Conservation (phyloP, 1,284 basidiomycete genomes). For the Cryptococcus sp. region DNA sequence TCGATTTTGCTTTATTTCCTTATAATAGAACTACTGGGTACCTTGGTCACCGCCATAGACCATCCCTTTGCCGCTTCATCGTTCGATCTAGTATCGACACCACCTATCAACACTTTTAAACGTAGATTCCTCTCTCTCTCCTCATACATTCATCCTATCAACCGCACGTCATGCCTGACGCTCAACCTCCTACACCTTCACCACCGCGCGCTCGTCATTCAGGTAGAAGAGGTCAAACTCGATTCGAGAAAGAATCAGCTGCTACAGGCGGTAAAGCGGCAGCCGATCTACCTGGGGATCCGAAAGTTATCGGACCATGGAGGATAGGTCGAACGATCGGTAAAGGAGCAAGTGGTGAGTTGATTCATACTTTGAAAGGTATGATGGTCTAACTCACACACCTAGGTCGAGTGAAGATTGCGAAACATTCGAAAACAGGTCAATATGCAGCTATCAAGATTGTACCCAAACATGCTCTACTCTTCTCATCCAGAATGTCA, state of each 20-base stretch:
- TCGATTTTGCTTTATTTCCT: no score
- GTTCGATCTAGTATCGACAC: no score
- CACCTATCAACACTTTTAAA: no score
- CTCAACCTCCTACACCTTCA: constrained; percentile 20
- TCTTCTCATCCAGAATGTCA: constrained; percentile 62
- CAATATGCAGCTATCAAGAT: constrained; percentile 94
- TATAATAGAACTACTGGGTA: no score
- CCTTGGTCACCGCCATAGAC: no score
- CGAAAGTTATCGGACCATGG: constrained; percentile 75
- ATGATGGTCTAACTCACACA: neutral
- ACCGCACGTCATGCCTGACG: neutral
- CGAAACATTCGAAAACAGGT: constrained; percentile 76
- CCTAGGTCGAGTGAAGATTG: constrained; percentile 81
- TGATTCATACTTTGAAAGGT: neutral
- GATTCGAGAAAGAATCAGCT: constrained; percentile 32
- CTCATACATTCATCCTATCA: neutral
- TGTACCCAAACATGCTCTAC: constrained; percentile 73
- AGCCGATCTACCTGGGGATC: constrained; percentile 42
- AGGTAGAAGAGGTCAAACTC: constrained; percentile 16
- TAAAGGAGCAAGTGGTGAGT: constrained; percentile 78
- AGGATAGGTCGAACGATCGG: constrained; percentile 90
- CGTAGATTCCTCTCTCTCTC: no score
- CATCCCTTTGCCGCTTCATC: no score
- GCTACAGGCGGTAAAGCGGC: constrained; percentile 28
- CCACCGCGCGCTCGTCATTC: constrained; percentile 20